A percentile compares a stretch with the other conserved stretches of the same genome.
phyloP scores from a whole-genome alignment of 768 basidiomycete species.

The Amanita rimosa region DNA sequence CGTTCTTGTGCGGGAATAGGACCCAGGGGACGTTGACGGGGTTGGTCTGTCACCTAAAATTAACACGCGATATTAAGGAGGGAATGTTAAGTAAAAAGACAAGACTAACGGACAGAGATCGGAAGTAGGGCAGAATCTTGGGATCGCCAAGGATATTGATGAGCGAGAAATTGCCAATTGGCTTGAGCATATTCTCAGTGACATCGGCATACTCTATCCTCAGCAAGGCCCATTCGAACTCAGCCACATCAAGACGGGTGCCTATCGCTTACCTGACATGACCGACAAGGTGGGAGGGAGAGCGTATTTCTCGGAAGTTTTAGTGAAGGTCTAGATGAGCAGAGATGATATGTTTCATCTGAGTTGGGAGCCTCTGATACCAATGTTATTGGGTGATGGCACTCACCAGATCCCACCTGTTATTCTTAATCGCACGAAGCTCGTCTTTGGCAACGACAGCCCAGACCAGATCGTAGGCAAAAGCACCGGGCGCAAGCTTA shows the following conservation, averaged over 20 bases:
- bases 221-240: conserved; percentile 5
- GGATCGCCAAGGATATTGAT: conserved; percentile 51
- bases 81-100: not conserved
- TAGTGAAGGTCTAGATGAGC: conserved; percentile 61
- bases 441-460: conserved; percentile 76
- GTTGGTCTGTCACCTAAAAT: conserved; percentile 72
- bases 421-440: conserved; percentile 51
- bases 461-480: conserved; percentile 67
- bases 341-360: conserved; percentile 2
- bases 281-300: conserved; percentile 56
- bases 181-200: conserved; percentile 68
- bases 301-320: conserved; percentile 51
- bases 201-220: conserved; percentile 71
- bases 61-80: conserved; percentile 3
- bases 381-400: not conserved
- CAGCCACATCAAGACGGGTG: conserved; percentile 3
- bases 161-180: conserved; percentile 33
- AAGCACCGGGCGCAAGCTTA: conserved; percentile 41
- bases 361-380: not conserved
- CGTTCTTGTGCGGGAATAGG: conserved; percentile 38
- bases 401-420: conserved; percentile 82
- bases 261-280: conserved; percentile 51
- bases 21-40: conserved; percentile 51
- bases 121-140: conserved; percentile 63
- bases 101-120: conserved; percentile 64